Conservation (phyloP, 768 basidiomycete species). For the Panus rudis region DNA sequence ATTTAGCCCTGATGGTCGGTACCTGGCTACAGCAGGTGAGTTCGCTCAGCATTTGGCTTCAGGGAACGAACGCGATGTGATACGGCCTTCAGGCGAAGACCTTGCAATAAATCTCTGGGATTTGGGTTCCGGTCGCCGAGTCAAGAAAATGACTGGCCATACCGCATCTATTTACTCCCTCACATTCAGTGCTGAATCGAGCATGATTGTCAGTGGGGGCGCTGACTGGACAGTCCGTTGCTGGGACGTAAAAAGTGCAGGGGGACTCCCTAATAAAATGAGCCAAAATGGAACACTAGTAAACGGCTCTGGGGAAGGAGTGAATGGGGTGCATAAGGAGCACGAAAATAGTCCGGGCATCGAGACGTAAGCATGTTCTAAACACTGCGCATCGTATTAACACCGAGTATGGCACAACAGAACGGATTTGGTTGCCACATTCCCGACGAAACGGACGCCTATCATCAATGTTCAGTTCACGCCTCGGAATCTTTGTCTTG, state of each 20-base stretch:
- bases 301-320: slow-evolving; percentile 19
- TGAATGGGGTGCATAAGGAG: slow-evolving; percentile 19
- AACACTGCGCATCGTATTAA: neutral
- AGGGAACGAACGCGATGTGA: too few relatives aligned
- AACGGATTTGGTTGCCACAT: slow-evolving; percentile 79
- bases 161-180: slow-evolving; percentile 84
- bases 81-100: slow-evolving; percentile 61
- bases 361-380: slow-evolving; percentile 57
- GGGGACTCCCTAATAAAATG: slow-evolving; percentile 51
- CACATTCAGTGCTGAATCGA: slow-evolving; percentile 88
- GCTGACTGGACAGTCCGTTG: slow-evolving; percentile 97
- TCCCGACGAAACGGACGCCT: slow-evolving; percentile 94
- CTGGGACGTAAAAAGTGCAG: slow-evolving; percentile 88
- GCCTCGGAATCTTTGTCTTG: slow-evolving; percentile 86
- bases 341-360: slow-evolving; percentile 49
- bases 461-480: slow-evolving; percentile 92
- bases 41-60: too few relatives aligned
- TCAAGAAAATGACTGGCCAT: slow-evolving; percentile 97
- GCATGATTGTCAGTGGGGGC: slow-evolving; percentile 82
- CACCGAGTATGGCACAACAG: slow-evolving; percentile 42
- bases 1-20: slow-evolving; percentile 89
- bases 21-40: slow-evolving; percentile 83
- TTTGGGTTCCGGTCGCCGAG: slow-evolving; percentile 84
- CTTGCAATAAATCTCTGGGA: slow-evolving; percentile 96
- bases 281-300: slow-evolving; percentile 55